Conservation (phyloP, 2,329 filamentous ascomycete species). For the Esteya vermicola region DNA sequence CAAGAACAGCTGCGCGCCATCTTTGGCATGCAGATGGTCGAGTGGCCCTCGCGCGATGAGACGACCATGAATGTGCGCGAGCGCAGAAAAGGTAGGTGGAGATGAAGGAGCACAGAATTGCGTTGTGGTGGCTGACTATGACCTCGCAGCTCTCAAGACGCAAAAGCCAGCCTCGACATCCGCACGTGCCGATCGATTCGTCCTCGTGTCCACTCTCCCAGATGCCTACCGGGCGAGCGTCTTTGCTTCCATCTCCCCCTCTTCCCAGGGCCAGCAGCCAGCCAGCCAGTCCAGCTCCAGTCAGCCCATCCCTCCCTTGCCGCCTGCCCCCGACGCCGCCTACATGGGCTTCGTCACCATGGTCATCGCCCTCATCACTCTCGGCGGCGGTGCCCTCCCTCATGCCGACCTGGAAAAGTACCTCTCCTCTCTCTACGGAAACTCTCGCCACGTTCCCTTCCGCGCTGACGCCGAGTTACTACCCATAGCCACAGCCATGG, state of each 20-base stretch:
- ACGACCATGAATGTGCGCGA: conserved; percentile 54
- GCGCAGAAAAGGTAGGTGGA: conserved; percentile 52
- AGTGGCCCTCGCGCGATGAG: conserved; percentile 71
- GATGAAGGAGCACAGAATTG: not conserved
- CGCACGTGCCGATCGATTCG: conserved; percentile 50
- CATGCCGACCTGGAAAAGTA: conserved; percentile 69
- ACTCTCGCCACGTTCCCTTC: conserved; percentile 18
- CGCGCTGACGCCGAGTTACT: conserved; percentile 52
- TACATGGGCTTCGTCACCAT: conserved; percentile 74
- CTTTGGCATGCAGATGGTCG: conserved; percentile 89
- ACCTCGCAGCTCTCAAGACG: conserved; percentile 23
- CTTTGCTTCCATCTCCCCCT: conserved; percentile 5
- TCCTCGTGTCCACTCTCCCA: conserved; percentile 63
- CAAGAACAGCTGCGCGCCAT: conserved; percentile 55
- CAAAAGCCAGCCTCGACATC: conserved; percentile 23
- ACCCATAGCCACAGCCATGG: conserved; percentile 14
- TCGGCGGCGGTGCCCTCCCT: conserved; percentile 58
- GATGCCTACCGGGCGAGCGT: conserved; percentile 41
- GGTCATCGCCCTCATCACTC: conserved; percentile 60
- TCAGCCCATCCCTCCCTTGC: conserved; percentile 35
- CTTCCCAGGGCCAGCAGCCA: too few relatives aligned
- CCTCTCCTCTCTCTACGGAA: conserved; percentile 11
- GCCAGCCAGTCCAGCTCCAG: conserved; percentile 49
- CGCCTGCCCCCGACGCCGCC: conserved; percentile 51
- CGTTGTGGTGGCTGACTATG: not conserved